Evolutionary conservation across 2,329 filamentous ascomycete genomes (phyloP).

Genomic region (Cladosporium sphaerospermum): DNA sequence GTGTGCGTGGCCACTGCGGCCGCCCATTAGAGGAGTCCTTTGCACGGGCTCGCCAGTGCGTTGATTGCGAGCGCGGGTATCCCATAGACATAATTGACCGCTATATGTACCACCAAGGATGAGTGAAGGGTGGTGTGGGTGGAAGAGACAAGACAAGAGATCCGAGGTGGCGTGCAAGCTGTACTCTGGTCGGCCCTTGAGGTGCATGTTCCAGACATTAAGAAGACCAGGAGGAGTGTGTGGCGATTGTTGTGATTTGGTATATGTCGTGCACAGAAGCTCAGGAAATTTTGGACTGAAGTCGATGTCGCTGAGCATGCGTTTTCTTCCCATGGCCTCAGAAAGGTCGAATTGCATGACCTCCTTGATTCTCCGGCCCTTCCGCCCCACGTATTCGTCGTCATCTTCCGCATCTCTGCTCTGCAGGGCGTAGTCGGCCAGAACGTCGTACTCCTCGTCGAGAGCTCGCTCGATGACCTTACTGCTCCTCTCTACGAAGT

Average conservation of each 20-base stretch:
- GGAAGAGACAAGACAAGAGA: constrained; percentile 91
- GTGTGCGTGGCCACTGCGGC: constrained; percentile 74
- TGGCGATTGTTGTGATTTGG: constrained; percentile 63
- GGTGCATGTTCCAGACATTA: constrained; percentile 94
- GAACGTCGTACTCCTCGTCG: constrained; percentile 91
- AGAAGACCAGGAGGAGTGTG: constrained; percentile 88
- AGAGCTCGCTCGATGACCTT: constrained; percentile 95
- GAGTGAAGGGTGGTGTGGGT: constrained; percentile 94
- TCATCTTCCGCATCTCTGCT: constrained; percentile 66
- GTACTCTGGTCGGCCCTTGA: constrained; percentile 91
- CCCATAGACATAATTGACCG: constrained; percentile 94
- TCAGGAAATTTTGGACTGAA: constrained; percentile 92
- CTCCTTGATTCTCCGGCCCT: constrained; percentile 73
- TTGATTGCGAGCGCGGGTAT: constrained; percentile 69
- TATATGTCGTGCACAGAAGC: constrained; percentile 88
- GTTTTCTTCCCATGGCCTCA: constrained; percentile 95
- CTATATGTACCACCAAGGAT: constrained; percentile 96
- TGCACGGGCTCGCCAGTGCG: constrained; percentile 72
- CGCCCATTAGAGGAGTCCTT: constrained; percentile 91
- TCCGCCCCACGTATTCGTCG: constrained; percentile 63
- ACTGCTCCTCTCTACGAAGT: constrained; percentile 90
- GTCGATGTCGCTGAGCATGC: constrained; percentile 93
- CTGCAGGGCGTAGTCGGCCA: constrained; percentile 87
- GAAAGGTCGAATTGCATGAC: constrained; percentile 73
- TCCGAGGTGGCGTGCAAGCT: constrained; percentile 95